Evolutionary conservation across 106 monocot species (phyloP), one percentile per base, ranked within the genome.

Genomic region (Ottelia alismoides): DNA sequence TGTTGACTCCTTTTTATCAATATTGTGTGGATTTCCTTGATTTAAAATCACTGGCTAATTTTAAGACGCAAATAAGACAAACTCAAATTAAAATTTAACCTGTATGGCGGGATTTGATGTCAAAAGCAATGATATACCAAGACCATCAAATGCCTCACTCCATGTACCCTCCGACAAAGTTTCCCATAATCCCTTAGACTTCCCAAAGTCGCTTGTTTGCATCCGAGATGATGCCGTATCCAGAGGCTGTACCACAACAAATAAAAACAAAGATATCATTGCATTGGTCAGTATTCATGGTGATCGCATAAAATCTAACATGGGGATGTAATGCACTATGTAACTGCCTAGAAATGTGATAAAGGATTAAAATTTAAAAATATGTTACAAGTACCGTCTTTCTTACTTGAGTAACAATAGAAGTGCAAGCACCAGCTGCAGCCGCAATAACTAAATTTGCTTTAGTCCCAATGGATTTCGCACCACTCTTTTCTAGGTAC

Each of bases 151-250:
- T 30, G 85, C 84, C 49, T 89, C 85, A 62, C 27, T 78, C 78
- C 66, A 76, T 35, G 81, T 79, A 57, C 82, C 81, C 20, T 69
- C 74, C 22, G 88, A 56, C 51, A 96, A 81, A 56, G 85, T 89
- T 58, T 76, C 66, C 78, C 75, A 85, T 32, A 96, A 65, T 21
- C 96, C 84, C 52, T 71, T 89, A 2, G 89, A 81, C 58, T 88
- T 82, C 46, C 89, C 96, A 79, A 89, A 96, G 30, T 74, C 88
- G 74, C 96, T 85, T 56, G 96, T 89, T 79, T 96, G 96, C 96
- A 96, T 96, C 72, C 76, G 84, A 30, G 96, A 96, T 47, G 96
- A 78, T 60, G 89, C 89, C 30, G 78, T 96, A 77, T 96, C 96
- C 63, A 96, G 64, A 59, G 96, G 96, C 96, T 96, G 53, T 22